Evolutionary conservation across 495 filamentous ascomycete species (phyloP), one percentile per base, ranked within the genome.

Genomic region (Neurospora sp.): DNA sequence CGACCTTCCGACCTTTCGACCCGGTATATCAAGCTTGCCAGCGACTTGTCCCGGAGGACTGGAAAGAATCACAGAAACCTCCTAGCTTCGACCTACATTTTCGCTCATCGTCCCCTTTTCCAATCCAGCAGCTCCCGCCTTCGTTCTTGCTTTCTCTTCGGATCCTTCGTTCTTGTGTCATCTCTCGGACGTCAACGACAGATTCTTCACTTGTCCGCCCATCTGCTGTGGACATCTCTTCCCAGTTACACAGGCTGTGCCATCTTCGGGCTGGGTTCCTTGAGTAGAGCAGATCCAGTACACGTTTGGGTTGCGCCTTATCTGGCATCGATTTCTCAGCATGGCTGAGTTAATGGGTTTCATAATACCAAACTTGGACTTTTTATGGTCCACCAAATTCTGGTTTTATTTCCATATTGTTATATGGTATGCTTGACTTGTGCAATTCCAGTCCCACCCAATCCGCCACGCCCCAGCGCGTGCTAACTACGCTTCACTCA

Each of bases 341-440:
- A 77, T 81, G 75, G 69, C 77, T 76, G 72, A 71, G 41, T 68
- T 82, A 73, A 77, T 80, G 76, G 79, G 78, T 75, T 72, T 84
- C 68, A 53, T 75, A 71, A 76, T 81, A 74, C 83, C 81, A 40
- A 72, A 71, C 37, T 73, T 82, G 75, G 76, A 80, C 68, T 81
- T 85, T 61, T 74, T 83, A 77, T 81, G 78, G 78, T 83, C 78
- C 59, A 72, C 79, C 40, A 76, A 68, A 16, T 78, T 79, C 53
- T 83, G 81, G 81, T 71, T 72, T 8, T 69, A 74, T 44, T 72
- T 81, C 16, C 85, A 85, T 74, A 80, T 76, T 70, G 72, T 81
- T 68, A 74, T 86, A 42, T 85, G 84, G 84, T 86, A 81, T 80
- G 73, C 61, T 75, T 70, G 20, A 44, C 40, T 70, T 40, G 40